phyloP scores from a whole-genome alignment of 306 rosid species.

The Quercus cerris region DNA sequence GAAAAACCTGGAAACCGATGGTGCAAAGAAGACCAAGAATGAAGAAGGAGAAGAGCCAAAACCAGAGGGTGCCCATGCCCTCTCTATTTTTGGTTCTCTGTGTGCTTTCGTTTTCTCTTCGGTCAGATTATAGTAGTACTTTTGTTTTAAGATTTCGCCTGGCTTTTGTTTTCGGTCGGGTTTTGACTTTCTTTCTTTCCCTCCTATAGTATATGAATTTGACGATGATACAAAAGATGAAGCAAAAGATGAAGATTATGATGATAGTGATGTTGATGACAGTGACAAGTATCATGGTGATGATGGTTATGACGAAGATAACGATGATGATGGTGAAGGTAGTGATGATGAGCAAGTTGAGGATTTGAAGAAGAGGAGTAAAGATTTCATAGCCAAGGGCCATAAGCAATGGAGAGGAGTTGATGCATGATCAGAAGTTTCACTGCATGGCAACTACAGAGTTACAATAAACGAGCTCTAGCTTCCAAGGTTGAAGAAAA shows the following conservation, averaged over 20 bases:
- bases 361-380: constrained; percentile 26
- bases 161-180: too few species aligned
- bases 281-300: neutral
- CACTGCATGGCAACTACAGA: neutral
- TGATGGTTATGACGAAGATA: constrained; percentile 26
- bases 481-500: too few species aligned
- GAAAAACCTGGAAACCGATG: constrained; percentile 70
- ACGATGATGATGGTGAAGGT: neutral
- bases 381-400: constrained; percentile 33
- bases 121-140: too few species aligned
- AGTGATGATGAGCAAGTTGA: constrained; percentile 1
- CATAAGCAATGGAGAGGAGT: constrained; percentile 31
- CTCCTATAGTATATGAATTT: neutral
- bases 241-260: neutral
- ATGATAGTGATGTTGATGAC: neutral
- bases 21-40: constrained; percentile 46
- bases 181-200: neutral
- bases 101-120: too few species aligned
- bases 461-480: too few species aligned
- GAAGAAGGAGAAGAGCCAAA: constrained; percentile 64
- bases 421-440: neutral
- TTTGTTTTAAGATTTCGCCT: too few species aligned
- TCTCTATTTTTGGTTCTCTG: constrained; percentile 9
- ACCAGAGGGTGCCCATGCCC: constrained; percentile 52
- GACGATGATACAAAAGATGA: neutral